Conservation (phyloP, 2,329 filamentous ascomycete species). For the Phoma sp. region DNA sequence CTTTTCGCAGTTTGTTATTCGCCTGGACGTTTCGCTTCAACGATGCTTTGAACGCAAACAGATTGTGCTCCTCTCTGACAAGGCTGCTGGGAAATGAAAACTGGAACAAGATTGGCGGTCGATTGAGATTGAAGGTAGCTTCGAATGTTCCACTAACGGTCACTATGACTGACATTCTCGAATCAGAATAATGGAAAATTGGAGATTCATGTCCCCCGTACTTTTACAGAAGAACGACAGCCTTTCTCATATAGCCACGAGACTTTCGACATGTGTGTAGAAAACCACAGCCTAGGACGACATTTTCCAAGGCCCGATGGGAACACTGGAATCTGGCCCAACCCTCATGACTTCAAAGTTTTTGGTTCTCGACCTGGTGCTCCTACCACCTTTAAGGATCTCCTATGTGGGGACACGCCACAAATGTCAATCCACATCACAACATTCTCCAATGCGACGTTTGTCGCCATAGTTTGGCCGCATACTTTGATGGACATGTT, state of each 20-base stretch:
- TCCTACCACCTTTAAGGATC: background rate
- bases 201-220: background rate
- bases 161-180: no score
- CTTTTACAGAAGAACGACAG: background rate
- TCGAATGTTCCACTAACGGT: no score
- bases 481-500: slow-evolving; percentile 60
- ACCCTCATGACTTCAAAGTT: background rate
- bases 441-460: slow-evolving; percentile 59
- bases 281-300: background rate
- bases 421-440: slow-evolving; percentile 59
- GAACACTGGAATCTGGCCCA: background rate
- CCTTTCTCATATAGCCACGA: background rate
- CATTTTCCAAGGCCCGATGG: background rate
- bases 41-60: slow-evolving; percentile 55
- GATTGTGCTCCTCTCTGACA: slow-evolving; percentile 46
- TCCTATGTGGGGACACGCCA: slow-evolving; percentile 47
- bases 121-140: slow-evolving; percentile 52
- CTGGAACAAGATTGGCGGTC: slow-evolving; percentile 58
- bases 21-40: slow-evolving; percentile 53
- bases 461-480: slow-evolving; percentile 57
- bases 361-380: background rate
- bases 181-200: background rate
- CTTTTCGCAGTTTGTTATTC: slow-evolving; percentile 21
- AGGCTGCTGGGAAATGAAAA: slow-evolving; percentile 52
- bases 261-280: background rate